Conservation (phyloP, 1,139 yeast species). For the Kodamaea derodonti region DNA sequence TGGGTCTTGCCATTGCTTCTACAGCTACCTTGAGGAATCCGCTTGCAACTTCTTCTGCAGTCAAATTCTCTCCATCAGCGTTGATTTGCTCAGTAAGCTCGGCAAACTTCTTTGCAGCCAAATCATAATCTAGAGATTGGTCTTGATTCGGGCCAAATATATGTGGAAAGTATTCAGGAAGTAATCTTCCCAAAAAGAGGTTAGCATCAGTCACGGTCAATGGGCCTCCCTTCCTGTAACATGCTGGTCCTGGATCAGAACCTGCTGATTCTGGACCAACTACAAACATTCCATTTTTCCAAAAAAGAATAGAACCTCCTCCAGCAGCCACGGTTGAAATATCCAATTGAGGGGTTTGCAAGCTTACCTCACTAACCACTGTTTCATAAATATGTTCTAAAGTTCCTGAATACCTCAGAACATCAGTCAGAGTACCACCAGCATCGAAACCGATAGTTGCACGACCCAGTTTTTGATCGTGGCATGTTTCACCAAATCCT, state of each 20-base stretch:
- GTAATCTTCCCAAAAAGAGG: conserved; percentile 36
- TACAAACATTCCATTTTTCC: conserved; percentile 45
- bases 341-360: conserved; percentile 45
- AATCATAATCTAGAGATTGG: conserved; percentile 33
- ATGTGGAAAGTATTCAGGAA: conserved; percentile 40
- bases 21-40: conserved; percentile 45
- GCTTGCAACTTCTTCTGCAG: conserved; percentile 39
- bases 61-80: conserved; percentile 19
- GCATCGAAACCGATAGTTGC: conserved; percentile 49
- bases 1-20: conserved; percentile 46
- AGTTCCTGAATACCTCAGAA: conserved; percentile 36
- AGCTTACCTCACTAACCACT: conserved; percentile 39
- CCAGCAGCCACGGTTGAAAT: conserved; percentile 49
- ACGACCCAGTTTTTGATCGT: conserved; percentile 22
- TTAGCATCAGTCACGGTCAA: conserved; percentile 47
- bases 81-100: conserved; percentile 34
- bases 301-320: conserved; percentile 44
- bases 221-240: conserved; percentile 46
- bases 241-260: conserved; percentile 46
- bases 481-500: conserved; percentile 46
- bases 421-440: conserved; percentile 49
- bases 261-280: conserved; percentile 49
- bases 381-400: conserved; percentile 44
- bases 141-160: conserved; percentile 45
- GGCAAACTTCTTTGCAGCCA: conserved; percentile 26